Conservation (phyloP, 108 stramenopile genomes). For the Skeletonema marinoi region DNA sequence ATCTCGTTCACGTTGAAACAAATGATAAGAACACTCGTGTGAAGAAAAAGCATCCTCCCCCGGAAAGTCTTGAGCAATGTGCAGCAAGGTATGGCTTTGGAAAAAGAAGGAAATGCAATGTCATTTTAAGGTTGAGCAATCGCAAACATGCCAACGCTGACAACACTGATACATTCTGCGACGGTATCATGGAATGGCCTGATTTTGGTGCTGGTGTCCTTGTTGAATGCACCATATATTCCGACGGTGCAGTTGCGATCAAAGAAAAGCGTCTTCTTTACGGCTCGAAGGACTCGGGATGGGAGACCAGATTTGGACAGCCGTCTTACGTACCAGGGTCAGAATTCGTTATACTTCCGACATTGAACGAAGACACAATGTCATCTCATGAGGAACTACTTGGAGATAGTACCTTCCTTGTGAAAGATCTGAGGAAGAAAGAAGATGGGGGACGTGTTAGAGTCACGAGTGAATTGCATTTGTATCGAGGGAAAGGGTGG, state of each 20-base stretch:
- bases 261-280: slow-evolving; percentile 68
- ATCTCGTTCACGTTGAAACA: slow-evolving; percentile 80
- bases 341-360: slow-evolving; percentile 52
- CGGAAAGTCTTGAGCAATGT: slow-evolving; percentile 82
- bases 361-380: slow-evolving; percentile 27
- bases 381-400: slow-evolving; percentile 68
- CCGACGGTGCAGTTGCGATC: slow-evolving; percentile 69
- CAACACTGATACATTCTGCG: slow-evolving; percentile 17
- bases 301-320: slow-evolving; percentile 87
- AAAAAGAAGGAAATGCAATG: slow-evolving; percentile 46
- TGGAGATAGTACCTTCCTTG: slow-evolving; percentile 60
- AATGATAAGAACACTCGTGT: slow-evolving; percentile 78
- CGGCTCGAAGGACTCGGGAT: slow-evolving; percentile 84
- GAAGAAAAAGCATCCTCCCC: slow-evolving; percentile 67
- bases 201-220: slow-evolving; percentile 82
- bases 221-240: slow-evolving; percentile 54
- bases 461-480: slow-evolving; percentile 67
- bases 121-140: slow-evolving; percentile 61
- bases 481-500: slow-evolving; percentile 48
- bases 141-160: slow-evolving; percentile 4
- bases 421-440: slow-evolving; percentile 55
- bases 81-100: slow-evolving; percentile 89
- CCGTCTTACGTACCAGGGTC: slow-evolving; percentile 80
- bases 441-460: slow-evolving; percentile 53
- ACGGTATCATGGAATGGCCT: slow-evolving; percentile 86